Percentiles rank a stretch among this genome's conserved stretches.
These are phyloP conservation scores for Pyrus betulifolia DNA, from an alignment of 306 rosid species.

Conservation along the genomic window DNA sequence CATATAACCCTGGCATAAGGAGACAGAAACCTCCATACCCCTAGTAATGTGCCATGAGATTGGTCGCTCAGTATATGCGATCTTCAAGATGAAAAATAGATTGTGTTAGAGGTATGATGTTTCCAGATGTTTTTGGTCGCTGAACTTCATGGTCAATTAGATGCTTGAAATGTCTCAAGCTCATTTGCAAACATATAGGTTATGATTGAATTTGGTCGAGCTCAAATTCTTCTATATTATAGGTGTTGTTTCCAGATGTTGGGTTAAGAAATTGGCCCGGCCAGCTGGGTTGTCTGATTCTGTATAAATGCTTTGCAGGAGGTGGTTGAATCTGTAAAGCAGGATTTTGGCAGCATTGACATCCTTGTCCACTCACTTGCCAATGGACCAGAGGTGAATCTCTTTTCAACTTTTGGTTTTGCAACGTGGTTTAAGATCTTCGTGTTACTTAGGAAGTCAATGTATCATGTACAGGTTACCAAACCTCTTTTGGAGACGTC, in stretches of 20 bases:
- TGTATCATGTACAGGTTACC: conserved; percentile 43
- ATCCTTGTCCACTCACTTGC: conserved; percentile 98
- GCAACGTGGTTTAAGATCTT: not conserved
- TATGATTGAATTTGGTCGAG: too few relatives aligned
- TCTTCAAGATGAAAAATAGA: not conserved
- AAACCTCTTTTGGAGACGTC: conserved; percentile 95
- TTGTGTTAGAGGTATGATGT: not conserved
- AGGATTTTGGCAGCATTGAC: conserved; percentile 92
- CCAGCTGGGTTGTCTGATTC: not conserved
- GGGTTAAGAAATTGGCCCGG: not conserved
- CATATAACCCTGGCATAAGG: not conserved
- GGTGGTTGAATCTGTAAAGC: conserved; percentile 77
- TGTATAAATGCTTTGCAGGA: conserved; percentile 44
- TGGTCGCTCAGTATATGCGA: not conserved
- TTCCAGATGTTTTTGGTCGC: not conserved
- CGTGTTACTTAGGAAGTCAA: not conserved
- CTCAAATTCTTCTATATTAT: not conserved
- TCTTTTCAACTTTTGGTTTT: not conserved
- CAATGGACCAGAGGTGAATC: conserved; percentile 87
- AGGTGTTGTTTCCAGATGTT: not conserved
- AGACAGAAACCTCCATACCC: not conserved
- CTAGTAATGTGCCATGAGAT: not conserved
- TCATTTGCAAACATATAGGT: not conserved
- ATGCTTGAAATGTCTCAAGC: not conserved
- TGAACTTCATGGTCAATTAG: not conserved